Percentiles rank a stretch among this genome's conserved stretches.
phyloP scores from a whole-genome alignment of 108 stramenopile species.

The Epithemia pelagica region DNA sequence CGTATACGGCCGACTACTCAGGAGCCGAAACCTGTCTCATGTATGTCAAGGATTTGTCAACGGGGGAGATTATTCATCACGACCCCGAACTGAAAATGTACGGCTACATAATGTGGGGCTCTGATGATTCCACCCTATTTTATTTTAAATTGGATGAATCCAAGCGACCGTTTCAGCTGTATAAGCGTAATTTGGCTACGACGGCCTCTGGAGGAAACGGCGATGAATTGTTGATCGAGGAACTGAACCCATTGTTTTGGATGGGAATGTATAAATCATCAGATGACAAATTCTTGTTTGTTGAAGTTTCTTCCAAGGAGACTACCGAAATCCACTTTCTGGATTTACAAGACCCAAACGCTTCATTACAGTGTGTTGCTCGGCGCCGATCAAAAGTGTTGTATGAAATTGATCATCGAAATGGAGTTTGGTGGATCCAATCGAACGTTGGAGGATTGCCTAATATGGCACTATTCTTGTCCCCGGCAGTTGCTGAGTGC shows the following conservation, averaged over 20 bases:
- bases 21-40: constrained; percentile 90
- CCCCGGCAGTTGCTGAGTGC: constrained; percentile 40
- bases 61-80: constrained; percentile 48
- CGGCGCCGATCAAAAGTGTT: constrained; percentile 46
- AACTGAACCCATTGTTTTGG: constrained; percentile 45
- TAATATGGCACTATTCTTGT: constrained; percentile 60
- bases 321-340: constrained; percentile 78
- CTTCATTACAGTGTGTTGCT: constrained; percentile 54
- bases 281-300: constrained; percentile 45
- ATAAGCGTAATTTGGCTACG: constrained; percentile 15
- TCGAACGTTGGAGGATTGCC: constrained; percentile 58
- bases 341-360: constrained; percentile 27
- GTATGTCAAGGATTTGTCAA: constrained; percentile 60
- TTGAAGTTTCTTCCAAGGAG: constrained; percentile 55
- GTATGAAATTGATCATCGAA: constrained; percentile 57
- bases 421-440: constrained; percentile 60
- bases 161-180: constrained; percentile 58
- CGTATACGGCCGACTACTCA: constrained; percentile 82
- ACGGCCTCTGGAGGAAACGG: neutral
- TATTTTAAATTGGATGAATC: constrained; percentile 79
- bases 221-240: constrained; percentile 72
- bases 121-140: constrained; percentile 63
- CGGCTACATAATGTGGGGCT: constrained; percentile 65
- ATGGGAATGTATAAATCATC: constrained; percentile 40
- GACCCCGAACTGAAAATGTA: constrained; percentile 45